Conservation (phyloP, 805 yeast genomes). For the Maudiozyma serrabonitensis region DNA sequence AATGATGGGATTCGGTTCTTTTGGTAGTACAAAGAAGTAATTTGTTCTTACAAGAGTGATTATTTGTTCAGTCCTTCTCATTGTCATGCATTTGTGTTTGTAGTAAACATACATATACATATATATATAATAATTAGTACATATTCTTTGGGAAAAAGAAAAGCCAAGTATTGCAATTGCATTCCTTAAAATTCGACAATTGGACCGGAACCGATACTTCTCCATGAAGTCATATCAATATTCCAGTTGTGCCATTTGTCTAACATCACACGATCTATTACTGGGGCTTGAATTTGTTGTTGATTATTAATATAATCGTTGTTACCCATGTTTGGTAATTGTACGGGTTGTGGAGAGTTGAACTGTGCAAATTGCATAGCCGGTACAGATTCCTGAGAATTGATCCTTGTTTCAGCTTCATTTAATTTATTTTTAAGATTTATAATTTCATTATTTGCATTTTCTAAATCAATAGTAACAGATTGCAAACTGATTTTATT, state of each 20-base stretch:
- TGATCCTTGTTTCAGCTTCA: slow-evolving; percentile 5
- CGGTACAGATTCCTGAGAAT: neutral
- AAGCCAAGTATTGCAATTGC: too few species aligned
- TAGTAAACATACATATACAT: neutral
- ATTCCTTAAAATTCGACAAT: slow-evolving; percentile 34
- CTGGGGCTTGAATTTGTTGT: slow-evolving; percentile 3
- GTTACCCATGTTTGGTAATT: neutral
- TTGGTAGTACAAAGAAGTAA: slow-evolving; percentile 39
- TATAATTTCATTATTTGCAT: neutral
- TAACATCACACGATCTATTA: slow-evolving; percentile 43
- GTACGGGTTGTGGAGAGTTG: slow-evolving; percentile 3
- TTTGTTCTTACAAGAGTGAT: neutral
- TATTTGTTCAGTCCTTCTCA: neutral
- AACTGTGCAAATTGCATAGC: slow-evolving; percentile 11
- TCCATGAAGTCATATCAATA: slow-evolving; percentile 79
- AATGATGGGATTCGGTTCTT: slow-evolving; percentile 54
- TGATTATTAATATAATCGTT: neutral
- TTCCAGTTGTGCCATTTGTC: slow-evolving; percentile 78
- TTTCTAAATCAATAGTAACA: neutral
- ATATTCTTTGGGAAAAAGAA: neutral
- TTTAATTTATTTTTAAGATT: slow-evolving; percentile 21
- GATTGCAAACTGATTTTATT: slow-evolving; percentile 4
- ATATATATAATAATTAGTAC: slow-evolving; percentile 4
- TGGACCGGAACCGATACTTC: slow-evolving; percentile 59
- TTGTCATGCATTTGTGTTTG: neutral